phyloP scores from a whole-genome alignment of 176 grass and related monocot genomes.

The Luzula sylvatica region DNA sequence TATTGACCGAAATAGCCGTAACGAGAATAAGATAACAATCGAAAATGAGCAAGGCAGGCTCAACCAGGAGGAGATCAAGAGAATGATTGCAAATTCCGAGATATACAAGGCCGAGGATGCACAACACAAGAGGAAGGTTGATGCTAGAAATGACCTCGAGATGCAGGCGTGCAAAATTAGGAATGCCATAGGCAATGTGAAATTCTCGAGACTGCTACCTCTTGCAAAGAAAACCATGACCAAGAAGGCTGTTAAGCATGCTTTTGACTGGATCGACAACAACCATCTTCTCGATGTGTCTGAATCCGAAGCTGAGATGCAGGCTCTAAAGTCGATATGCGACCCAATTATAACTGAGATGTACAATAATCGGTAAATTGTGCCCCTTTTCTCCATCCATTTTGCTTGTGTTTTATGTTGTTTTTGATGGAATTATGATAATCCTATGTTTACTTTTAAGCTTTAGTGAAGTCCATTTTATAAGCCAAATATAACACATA shows the following conservation, averaged over 20 bases:
- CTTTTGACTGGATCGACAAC: constrained; percentile 65
- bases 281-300: constrained; percentile 74
- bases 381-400: too few relatives aligned
- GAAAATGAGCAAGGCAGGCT: constrained; percentile 79
- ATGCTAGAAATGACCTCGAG: constrained; percentile 60
- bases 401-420: too few relatives aligned
- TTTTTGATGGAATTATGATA: too few relatives aligned
- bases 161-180: constrained; percentile 81
- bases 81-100: constrained; percentile 58
- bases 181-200: constrained; percentile 58
- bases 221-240: constrained; percentile 58
- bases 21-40: constrained; percentile 90
- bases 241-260: constrained; percentile 42
- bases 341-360: constrained; percentile 73
- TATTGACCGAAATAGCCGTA: constrained; percentile 61
- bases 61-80: constrained; percentile 84
- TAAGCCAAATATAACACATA: too few relatives aligned
- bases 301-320: constrained; percentile 74
- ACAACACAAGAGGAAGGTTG: too few relatives aligned
- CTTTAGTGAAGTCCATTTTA: too few relatives aligned
- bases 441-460: too few relatives aligned
- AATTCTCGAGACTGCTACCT: constrained; percentile 40
- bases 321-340: constrained; percentile 60
- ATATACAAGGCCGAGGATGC: constrained; percentile 72
- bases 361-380: too few relatives aligned